A percentile compares a stretch with the other conserved stretches of the same genome.
Evolutionary conservation across 2,329 filamentous ascomycete genomes (phyloP).

Genomic region (Calonectria pauciramosa): DNA sequence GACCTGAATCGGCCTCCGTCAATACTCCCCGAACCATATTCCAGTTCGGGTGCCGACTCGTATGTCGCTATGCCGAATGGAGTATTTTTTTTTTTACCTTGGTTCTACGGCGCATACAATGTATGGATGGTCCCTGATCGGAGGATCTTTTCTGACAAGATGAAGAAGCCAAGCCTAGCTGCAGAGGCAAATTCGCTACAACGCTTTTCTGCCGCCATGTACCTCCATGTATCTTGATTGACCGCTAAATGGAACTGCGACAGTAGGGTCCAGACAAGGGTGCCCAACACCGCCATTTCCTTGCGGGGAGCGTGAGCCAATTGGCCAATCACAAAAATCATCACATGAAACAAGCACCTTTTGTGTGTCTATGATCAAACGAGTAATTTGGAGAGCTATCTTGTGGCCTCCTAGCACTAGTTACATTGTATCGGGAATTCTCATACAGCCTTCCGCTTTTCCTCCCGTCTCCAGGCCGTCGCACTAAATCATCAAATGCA

Average conservation of each 20-base stretch:
- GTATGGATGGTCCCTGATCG: neutral
- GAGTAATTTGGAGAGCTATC: constrained; percentile 50
- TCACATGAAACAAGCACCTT: constrained; percentile 27
- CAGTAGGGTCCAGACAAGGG: neutral
- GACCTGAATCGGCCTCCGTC: constrained; percentile 2
- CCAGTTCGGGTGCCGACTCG: constrained; percentile 2
- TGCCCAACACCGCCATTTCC: neutral
- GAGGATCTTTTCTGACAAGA: neutral
- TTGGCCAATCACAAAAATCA: constrained; percentile 4
- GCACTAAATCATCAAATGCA: constrained; percentile 51
- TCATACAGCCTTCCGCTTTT: constrained; percentile 53
- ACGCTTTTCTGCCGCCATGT: neutral
- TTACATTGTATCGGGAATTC: constrained; percentile 53
- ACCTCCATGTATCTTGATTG: neutral
- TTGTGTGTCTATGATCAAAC: constrained; percentile 52
- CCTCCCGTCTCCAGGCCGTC: constrained; percentile 44
- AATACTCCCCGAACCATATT: neutral
- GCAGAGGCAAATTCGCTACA: neutral
- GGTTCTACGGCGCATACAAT: neutral
- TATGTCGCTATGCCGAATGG: neutral
- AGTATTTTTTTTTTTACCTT: neutral
- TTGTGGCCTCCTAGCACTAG: constrained; percentile 51
- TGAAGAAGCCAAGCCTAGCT: neutral
- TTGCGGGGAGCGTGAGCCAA: neutral
- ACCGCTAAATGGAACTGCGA: neutral